A percentile compares a stretch with the other conserved stretches of the same genome.
phyloP scores from a whole-genome alignment of 1,139 yeast genomes.

The Zhuliangozyma parablackwelliae region DNA sequence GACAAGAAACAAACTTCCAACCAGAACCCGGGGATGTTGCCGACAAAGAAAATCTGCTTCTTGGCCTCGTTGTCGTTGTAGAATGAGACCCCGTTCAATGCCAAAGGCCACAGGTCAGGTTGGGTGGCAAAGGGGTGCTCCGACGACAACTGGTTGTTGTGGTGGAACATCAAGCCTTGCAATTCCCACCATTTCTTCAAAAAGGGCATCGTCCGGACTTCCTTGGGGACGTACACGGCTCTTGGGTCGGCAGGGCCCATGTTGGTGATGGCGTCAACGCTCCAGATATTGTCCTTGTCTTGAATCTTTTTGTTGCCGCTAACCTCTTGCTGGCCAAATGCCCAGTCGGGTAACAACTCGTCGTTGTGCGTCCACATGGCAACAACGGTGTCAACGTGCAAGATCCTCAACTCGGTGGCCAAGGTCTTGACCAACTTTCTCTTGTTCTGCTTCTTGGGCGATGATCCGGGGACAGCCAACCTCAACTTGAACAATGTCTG shows the following conservation, averaged over 20 bases:
- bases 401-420: conserved; percentile 60
- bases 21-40: conserved; percentile 94
- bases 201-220: conserved; percentile 60
- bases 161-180: conserved; percentile 85
- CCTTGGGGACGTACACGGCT: conserved; percentile 53
- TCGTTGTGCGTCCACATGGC: conserved; percentile 95
- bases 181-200: conserved; percentile 85
- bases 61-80: conserved; percentile 73
- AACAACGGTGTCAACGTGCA: conserved; percentile 84
- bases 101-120: conserved; percentile 93
- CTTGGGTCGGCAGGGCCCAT: conserved; percentile 56
- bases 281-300: conserved; percentile 72
- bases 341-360: conserved; percentile 89
- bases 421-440: conserved; percentile 61
- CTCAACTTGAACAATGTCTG: conserved; percentile 80
- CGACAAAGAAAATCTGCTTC: conserved; percentile 82
- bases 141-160: conserved; percentile 79
- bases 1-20: conserved; percentile 67
- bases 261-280: conserved; percentile 65
- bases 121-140: conserved; percentile 96
- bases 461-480: conserved; percentile 31
- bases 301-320: conserved; percentile 84
- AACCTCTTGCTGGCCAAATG: conserved; percentile 83
- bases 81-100: conserved; percentile 88
- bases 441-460: conserved; percentile 36